Evolutionary conservation across 768 basidiomycete species (phyloP), one percentile per base, ranked within the genome.

Genomic region (Nevesoporus exiguus): DNA sequence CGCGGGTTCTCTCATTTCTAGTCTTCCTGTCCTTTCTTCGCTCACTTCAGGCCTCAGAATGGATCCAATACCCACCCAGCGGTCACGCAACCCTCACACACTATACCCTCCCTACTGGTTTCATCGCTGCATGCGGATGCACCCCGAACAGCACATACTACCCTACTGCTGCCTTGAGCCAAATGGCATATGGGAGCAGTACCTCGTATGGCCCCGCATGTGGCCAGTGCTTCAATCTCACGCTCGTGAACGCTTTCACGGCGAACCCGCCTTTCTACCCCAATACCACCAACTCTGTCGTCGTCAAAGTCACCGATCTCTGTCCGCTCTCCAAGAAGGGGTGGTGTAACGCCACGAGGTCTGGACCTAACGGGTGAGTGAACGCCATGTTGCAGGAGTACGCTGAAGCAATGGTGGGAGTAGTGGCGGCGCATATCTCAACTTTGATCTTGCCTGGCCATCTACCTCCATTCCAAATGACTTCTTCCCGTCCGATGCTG

Each of bases 391-490:
- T 43, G 10, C 17, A 30, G 29, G 21, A 15, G 19, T 13, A 11
- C 15, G 29, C 52, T 30, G 49, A 43, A n/a, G 45, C 57, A 48
- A 49, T n/a, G 21, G 25, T 37, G 5, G 30, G 33, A 45, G 33
- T 57, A 91, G 88, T 45, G 86, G 80, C 36, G 88, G 86, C 7
- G 74, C 76, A 46, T 82, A 78, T 60, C 75, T 93, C 53, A 92
- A 93, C 64, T 92, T 93, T 67, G 90, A 93, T 70, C 82, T 93
- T 48, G 83, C 87, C 39, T 91, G 77, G 68, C 90, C 90, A 3
- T 90, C 90, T 6, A 59, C 63, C 3, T 82, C 86, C 17, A 89
- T 92, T 53, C 80, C 88, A 29, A 68, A 74, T 44, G 74, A 81
- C 60, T 93, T 90, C 61, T 93, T 90, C 65, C 91, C 90, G 0